phyloP scores from a whole-genome alignment of 1,284 basidiomycete genomes.

The Crucibulum cyathiforme region DNA sequence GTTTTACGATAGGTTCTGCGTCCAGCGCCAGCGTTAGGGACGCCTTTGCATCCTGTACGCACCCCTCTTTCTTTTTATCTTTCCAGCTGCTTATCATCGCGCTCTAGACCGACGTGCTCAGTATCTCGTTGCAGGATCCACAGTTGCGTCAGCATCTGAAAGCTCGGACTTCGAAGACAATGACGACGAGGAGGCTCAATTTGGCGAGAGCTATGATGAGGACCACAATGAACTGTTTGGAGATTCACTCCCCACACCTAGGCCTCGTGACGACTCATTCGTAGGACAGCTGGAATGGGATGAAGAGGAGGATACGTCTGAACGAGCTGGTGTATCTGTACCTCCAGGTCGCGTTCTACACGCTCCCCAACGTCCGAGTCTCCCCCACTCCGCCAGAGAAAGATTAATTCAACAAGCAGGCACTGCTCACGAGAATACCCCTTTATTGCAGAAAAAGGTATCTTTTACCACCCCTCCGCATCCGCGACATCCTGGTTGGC shows the following conservation, averaged over 20 bases:
- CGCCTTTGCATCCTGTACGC: slow-evolving; percentile 43
- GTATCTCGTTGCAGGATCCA: slow-evolving; percentile 64
- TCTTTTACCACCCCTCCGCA: slow-evolving; percentile 7
- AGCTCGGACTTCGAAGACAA: slow-evolving; percentile 42
- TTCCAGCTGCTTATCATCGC: background rate
- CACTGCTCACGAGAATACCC: slow-evolving; percentile 19
- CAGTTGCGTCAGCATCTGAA: slow-evolving; percentile 56
- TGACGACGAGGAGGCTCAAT: slow-evolving; percentile 35
- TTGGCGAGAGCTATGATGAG: slow-evolving; percentile 32
- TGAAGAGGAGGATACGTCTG: slow-evolving; percentile 32
- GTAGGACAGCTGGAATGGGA: slow-evolving; percentile 56
- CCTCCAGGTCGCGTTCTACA: background rate
- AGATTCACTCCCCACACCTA: slow-evolving; percentile 14
- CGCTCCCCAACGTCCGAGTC: background rate
- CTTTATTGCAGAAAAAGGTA: background rate
- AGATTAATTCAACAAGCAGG: background rate
- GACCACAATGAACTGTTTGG: slow-evolving; percentile 36
- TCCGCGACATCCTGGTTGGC: background rate
- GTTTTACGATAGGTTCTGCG: slow-evolving; percentile 57
- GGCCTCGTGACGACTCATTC: slow-evolving; percentile 32
- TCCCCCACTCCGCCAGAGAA: background rate
- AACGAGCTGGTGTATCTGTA: background rate
- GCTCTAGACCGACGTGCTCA: slow-evolving; percentile 56
- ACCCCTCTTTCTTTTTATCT: slow-evolving; percentile 1
- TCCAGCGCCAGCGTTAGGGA: slow-evolving; percentile 63